Conservation (phyloP, 306 rosid species). For the Acacia crassicarpa region DNA sequence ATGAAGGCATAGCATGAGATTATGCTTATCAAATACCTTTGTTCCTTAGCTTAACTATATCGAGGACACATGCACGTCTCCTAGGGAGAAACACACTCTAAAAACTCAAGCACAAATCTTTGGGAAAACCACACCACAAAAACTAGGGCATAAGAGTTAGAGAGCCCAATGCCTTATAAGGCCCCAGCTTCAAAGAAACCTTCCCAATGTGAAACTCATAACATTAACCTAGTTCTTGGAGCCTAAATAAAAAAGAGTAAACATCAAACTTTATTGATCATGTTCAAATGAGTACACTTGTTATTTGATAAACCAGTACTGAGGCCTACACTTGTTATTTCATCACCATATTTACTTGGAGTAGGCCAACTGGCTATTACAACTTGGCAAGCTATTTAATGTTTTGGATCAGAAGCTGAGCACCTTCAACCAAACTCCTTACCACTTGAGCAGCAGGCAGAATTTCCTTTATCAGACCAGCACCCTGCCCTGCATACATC, state of each 20-base stretch:
- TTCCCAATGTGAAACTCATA: too few species aligned
- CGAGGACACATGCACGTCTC: too few species aligned
- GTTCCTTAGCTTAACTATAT: background rate
- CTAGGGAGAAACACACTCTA: too few species aligned
- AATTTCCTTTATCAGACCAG: conserved; percentile 70
- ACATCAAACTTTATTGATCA: background rate
- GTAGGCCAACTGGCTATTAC: background rate
- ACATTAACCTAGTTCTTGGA: background rate
- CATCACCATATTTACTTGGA: background rate
- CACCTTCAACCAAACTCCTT: conserved; percentile 68
- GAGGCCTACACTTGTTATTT: background rate
- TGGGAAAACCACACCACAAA: too few species aligned
- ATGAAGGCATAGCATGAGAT: background rate
- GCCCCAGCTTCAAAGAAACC: too few species aligned
- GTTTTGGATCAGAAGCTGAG: conserved; percentile 57
- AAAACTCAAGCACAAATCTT: too few species aligned
- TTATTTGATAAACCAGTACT: background rate
- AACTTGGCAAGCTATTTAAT: conserved; percentile 20
- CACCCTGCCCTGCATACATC: conserved; percentile 83
- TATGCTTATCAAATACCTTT: background rate
- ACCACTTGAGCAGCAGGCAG: conserved; percentile 72
- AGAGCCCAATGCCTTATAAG: too few species aligned
- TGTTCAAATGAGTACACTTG: background rate
- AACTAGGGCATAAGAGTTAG: too few species aligned
- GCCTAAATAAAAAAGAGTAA: background rate